A percentile compares a stretch with the other conserved stretches of the same genome.
Evolutionary conservation across 257 asterid genomes (phyloP).

Genomic region (Ocimum tenuiflorum): DNA sequence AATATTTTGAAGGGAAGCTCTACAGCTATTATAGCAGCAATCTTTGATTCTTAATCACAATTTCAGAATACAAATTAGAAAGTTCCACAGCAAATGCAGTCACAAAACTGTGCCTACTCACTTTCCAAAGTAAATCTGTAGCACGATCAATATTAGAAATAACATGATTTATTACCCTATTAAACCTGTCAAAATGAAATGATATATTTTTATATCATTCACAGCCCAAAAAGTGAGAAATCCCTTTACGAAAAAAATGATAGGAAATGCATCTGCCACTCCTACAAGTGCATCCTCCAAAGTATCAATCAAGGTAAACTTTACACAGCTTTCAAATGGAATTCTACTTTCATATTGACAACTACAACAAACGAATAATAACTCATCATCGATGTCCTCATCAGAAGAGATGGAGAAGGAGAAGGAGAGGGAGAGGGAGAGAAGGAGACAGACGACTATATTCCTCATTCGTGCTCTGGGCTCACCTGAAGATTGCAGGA

Average conservation of each 20-base stretch:
- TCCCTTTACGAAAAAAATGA: neutral
- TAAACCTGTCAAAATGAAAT: neutral
- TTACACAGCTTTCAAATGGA: constrained; percentile 10
- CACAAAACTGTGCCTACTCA: no score
- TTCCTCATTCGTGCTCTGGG: constrained; percentile 2
- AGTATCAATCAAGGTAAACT: neutral
- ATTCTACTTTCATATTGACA: constrained; percentile 29
- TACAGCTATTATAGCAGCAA: no score
- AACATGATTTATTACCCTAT: neutral
- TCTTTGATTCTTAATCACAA: no score
- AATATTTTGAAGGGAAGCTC: no score
- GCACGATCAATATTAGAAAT: neutral
- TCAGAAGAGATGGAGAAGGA: neutral
- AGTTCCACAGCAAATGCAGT: no score
- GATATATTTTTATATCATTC: neutral
- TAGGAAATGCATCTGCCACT: neutral
- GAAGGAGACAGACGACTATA: neutral
- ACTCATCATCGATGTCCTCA: constrained; percentile 10
- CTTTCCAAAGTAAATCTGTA: no score
- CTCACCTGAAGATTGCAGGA: neutral
- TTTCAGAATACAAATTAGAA: no score
- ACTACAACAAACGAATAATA: constrained; percentile 20
- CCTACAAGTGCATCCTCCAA: neutral
- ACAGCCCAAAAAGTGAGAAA: neutral
- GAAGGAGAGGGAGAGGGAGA: no score